These are phyloP conservation scores for Termitomyces sp. DNA, from an alignment of 768 basidiomycete species.

Conservation along the genomic window DNA sequence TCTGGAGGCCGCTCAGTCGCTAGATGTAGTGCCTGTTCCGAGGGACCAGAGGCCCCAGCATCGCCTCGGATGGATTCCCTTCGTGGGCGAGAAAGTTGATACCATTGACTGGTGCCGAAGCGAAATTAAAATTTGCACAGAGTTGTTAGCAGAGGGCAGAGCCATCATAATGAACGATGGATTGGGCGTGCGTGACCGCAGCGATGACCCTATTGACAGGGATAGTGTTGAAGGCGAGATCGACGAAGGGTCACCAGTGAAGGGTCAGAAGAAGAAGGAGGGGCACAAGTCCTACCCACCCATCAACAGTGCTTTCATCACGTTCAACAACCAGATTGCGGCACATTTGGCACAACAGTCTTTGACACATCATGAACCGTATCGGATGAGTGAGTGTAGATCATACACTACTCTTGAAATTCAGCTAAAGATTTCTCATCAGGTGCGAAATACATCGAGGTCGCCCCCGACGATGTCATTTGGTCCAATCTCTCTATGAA, in stretches of 20 bases:
- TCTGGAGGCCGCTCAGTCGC: conserved; percentile 18
- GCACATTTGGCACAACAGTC: conserved; percentile 84
- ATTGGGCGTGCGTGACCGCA: conserved; percentile 18
- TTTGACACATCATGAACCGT: conserved; percentile 77
- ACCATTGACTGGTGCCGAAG: conserved; percentile 85
- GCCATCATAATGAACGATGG: conserved; percentile 28
- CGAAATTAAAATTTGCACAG: conserved; percentile 60
- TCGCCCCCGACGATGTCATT: conserved; percentile 85
- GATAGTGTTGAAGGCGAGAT: conserved; percentile 8
- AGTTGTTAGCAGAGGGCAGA: conserved; percentile 49
- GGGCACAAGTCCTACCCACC: conserved; percentile 43
- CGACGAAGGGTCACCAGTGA: conserved; percentile 2
- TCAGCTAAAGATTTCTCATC: background rate
- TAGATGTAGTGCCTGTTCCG: conserved; percentile 46
- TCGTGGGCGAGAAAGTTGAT: conserved; percentile 88
- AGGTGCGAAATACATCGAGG: conserved; percentile 69
- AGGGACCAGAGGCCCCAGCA: conserved; percentile 73
- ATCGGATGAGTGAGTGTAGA: conserved; percentile 58
- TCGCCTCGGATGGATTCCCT: conserved; percentile 55
- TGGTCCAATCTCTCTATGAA: conserved; percentile 90
- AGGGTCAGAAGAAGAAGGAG: conserved; percentile 5
- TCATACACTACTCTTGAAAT: background rate
- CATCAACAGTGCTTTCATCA: conserved; percentile 76
- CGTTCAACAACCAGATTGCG: conserved; percentile 89
- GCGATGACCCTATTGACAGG: conserved; percentile 4